Evolutionary conservation across 176 grass and related monocot genomes (phyloP).

Genomic region (Ananas comosus): DNA sequence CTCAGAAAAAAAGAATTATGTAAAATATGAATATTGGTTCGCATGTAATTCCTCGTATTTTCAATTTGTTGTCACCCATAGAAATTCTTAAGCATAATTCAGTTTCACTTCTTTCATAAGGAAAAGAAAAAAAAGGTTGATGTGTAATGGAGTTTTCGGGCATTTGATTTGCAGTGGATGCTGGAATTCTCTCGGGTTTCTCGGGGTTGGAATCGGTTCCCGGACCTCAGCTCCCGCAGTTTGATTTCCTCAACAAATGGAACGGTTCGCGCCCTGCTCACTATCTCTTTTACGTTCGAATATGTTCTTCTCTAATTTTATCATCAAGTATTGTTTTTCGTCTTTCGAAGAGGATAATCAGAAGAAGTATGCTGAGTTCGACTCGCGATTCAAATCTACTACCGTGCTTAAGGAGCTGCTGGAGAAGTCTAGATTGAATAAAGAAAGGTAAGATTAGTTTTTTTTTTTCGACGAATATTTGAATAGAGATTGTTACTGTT

Average conservation of each 20-base stretch:
- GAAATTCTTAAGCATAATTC: not conserved
- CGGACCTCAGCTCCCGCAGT: conserved; percentile 52
- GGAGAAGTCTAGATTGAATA: conserved; percentile 86
- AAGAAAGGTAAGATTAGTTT: conserved; percentile 32
- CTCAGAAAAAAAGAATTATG: no score
- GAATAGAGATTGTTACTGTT: not conserved
- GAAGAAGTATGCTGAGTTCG: conserved; percentile 80
- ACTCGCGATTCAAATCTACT: conserved; percentile 67
- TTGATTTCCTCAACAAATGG: conserved; percentile 86
- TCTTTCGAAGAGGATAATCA: conserved; percentile 57
- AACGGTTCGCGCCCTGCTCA: conserved; percentile 39
- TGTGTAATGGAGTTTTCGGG: not conserved
- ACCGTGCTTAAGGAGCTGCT: conserved; percentile 78
- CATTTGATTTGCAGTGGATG: conserved; percentile 50
- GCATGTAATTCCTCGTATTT: no score
- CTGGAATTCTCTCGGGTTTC: conserved; percentile 84
- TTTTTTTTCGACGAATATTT: no score
- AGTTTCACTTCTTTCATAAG: not conserved
- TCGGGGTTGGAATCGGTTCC: conserved; percentile 70
- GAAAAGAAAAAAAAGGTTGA: not conserved
- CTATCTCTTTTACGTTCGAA: not conserved
- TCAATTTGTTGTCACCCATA: not conserved
- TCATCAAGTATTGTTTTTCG: not conserved
- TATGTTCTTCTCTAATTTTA: conserved; percentile 6
- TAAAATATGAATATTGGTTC: no score